Evolutionary conservation across 208 protist species (phyloP).

Genomic region (Crithidia fasciculata): DNA sequence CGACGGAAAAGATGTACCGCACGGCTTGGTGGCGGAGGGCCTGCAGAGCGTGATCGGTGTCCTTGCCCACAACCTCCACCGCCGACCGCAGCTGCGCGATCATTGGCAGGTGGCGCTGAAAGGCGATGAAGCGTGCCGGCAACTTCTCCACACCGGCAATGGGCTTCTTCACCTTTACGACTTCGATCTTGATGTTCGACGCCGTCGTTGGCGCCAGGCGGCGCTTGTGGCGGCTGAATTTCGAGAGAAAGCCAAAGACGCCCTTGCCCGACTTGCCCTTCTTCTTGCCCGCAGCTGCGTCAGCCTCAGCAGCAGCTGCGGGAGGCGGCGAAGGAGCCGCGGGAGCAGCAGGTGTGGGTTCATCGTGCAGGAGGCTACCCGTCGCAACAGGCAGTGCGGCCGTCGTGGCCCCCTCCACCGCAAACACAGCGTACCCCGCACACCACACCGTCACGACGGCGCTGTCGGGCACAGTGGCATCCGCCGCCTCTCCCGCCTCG

Average conservation of each 20-base stretch:
- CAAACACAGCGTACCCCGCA: constrained; percentile 63
- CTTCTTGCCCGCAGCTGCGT: background rate
- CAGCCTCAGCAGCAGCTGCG: background rate
- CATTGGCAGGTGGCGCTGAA: constrained; percentile 55
- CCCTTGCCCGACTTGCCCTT: constrained; percentile 5
- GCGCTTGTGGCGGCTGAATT: constrained; percentile 20
- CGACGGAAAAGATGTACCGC: constrained; percentile 54
- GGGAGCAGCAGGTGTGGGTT: background rate
- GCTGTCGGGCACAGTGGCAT: background rate
- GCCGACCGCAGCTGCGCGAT: constrained; percentile 57
- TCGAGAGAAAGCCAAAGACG: background rate
- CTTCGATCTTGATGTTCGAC: constrained; percentile 42
- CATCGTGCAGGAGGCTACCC: constrained; percentile 57
- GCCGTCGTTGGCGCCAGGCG: constrained; percentile 19
- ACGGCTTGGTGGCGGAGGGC: constrained; percentile 67
- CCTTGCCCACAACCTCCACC: constrained; percentile 39
- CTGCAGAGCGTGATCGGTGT: constrained; percentile 39
- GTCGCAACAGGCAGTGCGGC: constrained; percentile 35
- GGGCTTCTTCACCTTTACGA: constrained; percentile 35
- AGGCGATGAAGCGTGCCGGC: constrained; percentile 52
- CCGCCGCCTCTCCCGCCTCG: background rate
- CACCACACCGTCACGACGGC: constrained; percentile 59
- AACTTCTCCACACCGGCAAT: constrained; percentile 27
- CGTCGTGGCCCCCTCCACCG: constrained; percentile 31
- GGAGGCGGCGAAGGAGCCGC: background rate